Base-by-base conservation (phyloP, 2,329 filamentous ascomycete genomes). In the Arthrobotrys sinensis region DNA sequence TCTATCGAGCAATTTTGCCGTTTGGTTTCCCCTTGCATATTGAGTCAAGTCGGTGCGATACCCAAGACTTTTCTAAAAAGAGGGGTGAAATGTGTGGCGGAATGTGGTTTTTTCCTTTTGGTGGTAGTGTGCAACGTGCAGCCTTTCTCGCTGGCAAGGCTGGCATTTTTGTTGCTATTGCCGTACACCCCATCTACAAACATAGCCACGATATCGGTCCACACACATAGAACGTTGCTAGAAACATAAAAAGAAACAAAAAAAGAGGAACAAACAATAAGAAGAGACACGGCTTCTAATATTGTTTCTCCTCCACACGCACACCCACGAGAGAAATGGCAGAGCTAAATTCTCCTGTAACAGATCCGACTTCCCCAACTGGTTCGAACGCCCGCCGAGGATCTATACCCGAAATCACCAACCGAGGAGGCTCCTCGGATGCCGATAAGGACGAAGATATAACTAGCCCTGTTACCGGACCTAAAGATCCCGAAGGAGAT, bases 401-500 rank as follows among this genome's bases (percentile, higher is more conserved):
- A 38, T 77, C 73, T 32, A 38, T 77, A 34, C 66, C 73, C 16
- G 73, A 77, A 52, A 48, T 67, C 8, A 77, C 46, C 19, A 34
- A 60, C 12, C 63, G 73, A 57, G 24, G 65, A 45, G 66, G 45
- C 12, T 69, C 72, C 38, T 60, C 36, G 36, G 64, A 69, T 60
- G 52, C 52, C 19, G 62, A 52, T n/a, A 52, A 67, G 45, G 72
- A 71, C 53, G 67, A 71, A 11, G 67, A 71, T 52, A 53, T 65
- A 14, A 28, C 53, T 16, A 77, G 73, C 36, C 73, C 73, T 45
- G 16, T 67, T n/a, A 48, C 53, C 21, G 50, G 36, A 48, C 50
- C 66, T 12, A 77, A 38, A 67, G 73, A 77, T 16, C 40, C n/a
- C 2, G 76, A 79, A 46, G 76, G 76, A n/a, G 76, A 79, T 57